These are phyloP conservation scores for Xylariaceae sp. DNA, from an alignment of 2,329 filamentous ascomycete genomes.

Conservation along the genomic window DNA sequence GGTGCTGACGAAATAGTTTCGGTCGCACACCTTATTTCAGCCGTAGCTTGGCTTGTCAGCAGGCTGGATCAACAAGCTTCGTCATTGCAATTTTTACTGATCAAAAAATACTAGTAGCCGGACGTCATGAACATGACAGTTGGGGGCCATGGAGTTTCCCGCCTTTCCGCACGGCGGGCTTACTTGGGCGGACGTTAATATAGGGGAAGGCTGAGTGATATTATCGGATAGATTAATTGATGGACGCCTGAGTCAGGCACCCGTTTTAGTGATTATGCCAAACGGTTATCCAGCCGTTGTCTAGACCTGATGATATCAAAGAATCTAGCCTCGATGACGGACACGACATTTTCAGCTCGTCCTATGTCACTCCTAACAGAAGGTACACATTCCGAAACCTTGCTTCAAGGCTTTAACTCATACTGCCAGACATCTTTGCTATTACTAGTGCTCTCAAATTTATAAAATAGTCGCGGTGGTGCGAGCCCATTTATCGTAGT, in stretches of 20 bases:
- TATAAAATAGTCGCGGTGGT: no score
- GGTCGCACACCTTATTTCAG: constrained; percentile 18
- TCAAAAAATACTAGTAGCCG: constrained; percentile 8
- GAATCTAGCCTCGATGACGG: constrained; percentile 5
- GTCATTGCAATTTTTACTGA: constrained; percentile 14
- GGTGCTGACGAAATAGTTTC: no score
- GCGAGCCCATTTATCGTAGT: no score
- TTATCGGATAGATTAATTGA: not conserved
- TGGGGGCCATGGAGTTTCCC: constrained; percentile 18
- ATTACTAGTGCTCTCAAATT: no score
- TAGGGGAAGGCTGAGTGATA: constrained; percentile 22
- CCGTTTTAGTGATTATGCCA: constrained; percentile 2
- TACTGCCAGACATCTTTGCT: no score
- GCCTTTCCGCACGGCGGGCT: constrained; percentile 12
- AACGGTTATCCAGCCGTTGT: not conserved
- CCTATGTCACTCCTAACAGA: constrained; percentile 23
- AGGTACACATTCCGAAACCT: constrained; percentile 24
- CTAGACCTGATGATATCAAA: constrained; percentile 9
- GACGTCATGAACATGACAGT: constrained; percentile 18
- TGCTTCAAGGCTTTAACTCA: no score
- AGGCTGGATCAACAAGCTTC: not conserved
- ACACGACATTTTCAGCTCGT: constrained; percentile 3
- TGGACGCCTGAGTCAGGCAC: constrained; percentile 8
- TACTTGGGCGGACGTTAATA: constrained; percentile 1
- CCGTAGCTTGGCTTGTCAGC: constrained; percentile 22